Conservation (phyloP, 1,139 yeast species). For the Protomyces lactucae-debilis region DNA sequence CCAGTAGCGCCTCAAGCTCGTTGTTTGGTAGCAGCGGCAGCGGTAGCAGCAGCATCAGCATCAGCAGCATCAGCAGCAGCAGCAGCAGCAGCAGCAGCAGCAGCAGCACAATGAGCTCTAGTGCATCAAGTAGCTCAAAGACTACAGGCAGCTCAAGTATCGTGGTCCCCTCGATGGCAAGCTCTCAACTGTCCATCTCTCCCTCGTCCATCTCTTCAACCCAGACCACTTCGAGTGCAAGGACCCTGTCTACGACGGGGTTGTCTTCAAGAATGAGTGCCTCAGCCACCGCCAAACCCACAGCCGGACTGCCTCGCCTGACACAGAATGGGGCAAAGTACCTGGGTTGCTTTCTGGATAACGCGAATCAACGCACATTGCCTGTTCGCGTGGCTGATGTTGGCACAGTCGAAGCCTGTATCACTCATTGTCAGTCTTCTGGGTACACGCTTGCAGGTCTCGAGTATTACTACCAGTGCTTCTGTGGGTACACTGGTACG, state of each 20-base stretch:
- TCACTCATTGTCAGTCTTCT: not conserved
- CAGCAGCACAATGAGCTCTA: too few relatives aligned
- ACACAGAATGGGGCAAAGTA: not conserved
- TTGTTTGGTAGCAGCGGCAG: not conserved
- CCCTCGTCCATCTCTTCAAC: not conserved
- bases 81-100: not conserved
- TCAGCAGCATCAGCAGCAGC: not conserved
- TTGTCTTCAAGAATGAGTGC: not conserved
- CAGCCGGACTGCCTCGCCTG: slow-evolving; percentile 40
- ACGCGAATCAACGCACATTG: not conserved
- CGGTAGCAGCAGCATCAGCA: too few relatives aligned
- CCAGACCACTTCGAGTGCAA: not conserved
- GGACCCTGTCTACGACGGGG: not conserved
- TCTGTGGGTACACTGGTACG: not conserved
- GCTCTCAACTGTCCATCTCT: not conserved
- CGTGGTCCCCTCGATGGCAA: too few relatives aligned
- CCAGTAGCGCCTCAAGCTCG: too few relatives aligned
- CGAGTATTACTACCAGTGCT: not conserved
- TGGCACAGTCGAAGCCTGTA: not conserved
- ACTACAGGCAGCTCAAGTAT: too few relatives aligned
- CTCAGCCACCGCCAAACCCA: slow-evolving; percentile 26
- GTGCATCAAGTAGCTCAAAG: too few relatives aligned
- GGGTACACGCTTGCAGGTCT: not conserved
- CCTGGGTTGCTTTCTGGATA: not conserved
- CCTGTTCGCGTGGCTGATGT: not conserved